Percentiles rank a stretch among this genome's conserved stretches.
These are phyloP conservation scores for Wickerhamiella galacta DNA, from an alignment of 805 yeast species.

Conservation along the genomic window DNA sequence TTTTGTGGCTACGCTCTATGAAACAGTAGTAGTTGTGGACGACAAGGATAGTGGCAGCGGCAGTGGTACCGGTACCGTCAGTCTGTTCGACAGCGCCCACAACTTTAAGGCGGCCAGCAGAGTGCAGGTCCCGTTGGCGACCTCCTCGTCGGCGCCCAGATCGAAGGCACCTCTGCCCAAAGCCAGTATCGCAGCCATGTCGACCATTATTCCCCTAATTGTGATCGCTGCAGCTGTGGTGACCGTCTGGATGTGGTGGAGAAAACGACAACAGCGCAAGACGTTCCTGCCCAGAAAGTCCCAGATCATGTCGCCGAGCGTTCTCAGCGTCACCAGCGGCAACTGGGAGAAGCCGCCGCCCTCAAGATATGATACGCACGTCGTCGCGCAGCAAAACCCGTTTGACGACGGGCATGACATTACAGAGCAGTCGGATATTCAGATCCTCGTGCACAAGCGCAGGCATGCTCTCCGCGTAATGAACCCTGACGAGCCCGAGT, in stretches of 20 bases:
- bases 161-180: slow-evolving; percentile 11
- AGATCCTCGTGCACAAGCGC: slow-evolving; percentile 9
- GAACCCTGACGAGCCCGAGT: slow-evolving; percentile 11
- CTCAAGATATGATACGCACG: neutral
- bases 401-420: slow-evolving; percentile 1
- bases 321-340: neutral
- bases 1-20: slow-evolving; percentile 10
- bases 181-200: slow-evolving; percentile 29
- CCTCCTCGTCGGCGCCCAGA: neutral
- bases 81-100: slow-evolving; percentile 4
- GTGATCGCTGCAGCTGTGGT: slow-evolving; percentile 23
- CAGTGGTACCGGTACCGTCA: neutral
- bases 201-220: slow-evolving; percentile 29
- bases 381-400: neutral
- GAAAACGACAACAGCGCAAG: slow-evolving; percentile 14
- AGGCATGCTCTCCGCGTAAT: slow-evolving; percentile 12
- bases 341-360: neutral
- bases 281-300: slow-evolving; percentile 10
- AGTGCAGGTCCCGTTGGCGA: too few relatives aligned
- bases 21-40: slow-evolving; percentile 4
- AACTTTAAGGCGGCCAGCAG: too few relatives aligned
- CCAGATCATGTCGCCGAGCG: slow-evolving; percentile 6
- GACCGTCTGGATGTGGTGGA: slow-evolving; percentile 17
- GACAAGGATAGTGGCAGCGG: slow-evolving; percentile 1
- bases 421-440: slow-evolving; percentile 5